phyloP scores from a whole-genome alignment of 495 filamentous ascomycete species.

The Immersiella caudata region DNA sequence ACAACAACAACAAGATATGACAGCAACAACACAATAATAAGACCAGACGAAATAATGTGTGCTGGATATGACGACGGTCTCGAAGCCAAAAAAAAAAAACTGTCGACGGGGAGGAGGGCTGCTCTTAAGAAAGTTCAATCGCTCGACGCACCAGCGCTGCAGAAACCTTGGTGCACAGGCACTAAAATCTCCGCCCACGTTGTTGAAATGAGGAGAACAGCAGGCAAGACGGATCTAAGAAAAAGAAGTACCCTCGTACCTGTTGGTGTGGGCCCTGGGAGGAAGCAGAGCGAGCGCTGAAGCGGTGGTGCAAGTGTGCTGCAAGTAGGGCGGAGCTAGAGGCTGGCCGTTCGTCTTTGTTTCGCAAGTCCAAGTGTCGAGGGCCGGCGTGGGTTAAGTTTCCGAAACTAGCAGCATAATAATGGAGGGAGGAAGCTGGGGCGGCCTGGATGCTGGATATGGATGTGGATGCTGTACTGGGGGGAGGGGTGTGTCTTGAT shows the following conservation, averaged over 20 bases:
- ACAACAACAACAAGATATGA: slow-evolving; percentile 22
- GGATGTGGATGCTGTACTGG: too few relatives aligned
- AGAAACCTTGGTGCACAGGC: slow-evolving; percentile 34
- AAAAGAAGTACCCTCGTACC: slow-evolving; percentile 30
- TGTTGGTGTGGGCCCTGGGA: slow-evolving; percentile 23
- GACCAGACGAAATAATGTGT: slow-evolving; percentile 23
- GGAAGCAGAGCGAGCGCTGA: not conserved
- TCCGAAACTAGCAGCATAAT: slow-evolving; percentile 35
- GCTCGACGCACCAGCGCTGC: slow-evolving; percentile 26
- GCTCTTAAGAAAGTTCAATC: slow-evolving; percentile 28
- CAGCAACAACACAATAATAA: slow-evolving; percentile 25
- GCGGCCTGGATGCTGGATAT: slow-evolving; percentile 4
- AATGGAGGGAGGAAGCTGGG: slow-evolving; percentile 24
- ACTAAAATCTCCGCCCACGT: slow-evolving; percentile 34
- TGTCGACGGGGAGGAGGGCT: slow-evolving; percentile 19
- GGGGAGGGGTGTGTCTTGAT: slow-evolving; percentile 8
- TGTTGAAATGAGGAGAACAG: slow-evolving; percentile 23
- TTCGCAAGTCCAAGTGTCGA: slow-evolving; percentile 35
- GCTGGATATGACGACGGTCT: slow-evolving; percentile 28
- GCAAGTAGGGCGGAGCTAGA: slow-evolving; percentile 30
- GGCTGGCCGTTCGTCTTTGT: slow-evolving; percentile 30
- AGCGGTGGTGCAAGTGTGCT: slow-evolving; percentile 17
- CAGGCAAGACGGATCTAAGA: slow-evolving; percentile 12
- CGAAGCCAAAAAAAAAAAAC: slow-evolving; percentile 25
- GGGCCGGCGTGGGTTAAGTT: slow-evolving; percentile 30